Conservation (phyloP, 2,329 filamentous ascomycete species). For the Phymatotrichopsis omnivora region DNA sequence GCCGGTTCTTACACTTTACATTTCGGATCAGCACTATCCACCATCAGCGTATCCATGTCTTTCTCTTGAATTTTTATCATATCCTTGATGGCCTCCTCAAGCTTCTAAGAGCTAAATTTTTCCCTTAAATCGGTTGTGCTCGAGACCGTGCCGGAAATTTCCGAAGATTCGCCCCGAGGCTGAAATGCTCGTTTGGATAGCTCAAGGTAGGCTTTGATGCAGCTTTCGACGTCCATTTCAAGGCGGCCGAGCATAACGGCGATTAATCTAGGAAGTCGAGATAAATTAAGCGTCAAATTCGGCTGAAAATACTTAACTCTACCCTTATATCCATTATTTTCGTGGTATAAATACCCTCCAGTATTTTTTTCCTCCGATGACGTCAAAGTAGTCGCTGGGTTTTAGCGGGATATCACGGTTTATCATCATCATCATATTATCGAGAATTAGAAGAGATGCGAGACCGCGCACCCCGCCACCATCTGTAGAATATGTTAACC, state of each 20-base stretch:
- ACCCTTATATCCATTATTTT: slow-evolving; percentile 19
- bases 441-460: slow-evolving; percentile 34
- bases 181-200: slow-evolving; percentile 37
- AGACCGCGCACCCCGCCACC: slow-evolving; percentile 36
- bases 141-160: slow-evolving; percentile 15
- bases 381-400: slow-evolving; percentile 36
- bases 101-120: slow-evolving; percentile 33
- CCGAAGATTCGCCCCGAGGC: slow-evolving; percentile 27
- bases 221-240: slow-evolving; percentile 39
- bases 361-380: slow-evolving; percentile 39
- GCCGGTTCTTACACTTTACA: slow-evolving; percentile 32
- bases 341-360: slow-evolving; percentile 35
- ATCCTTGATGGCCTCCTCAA: slow-evolving; percentile 33
- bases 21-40: slow-evolving; percentile 26
- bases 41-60: slow-evolving; percentile 31
- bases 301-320: neutral
- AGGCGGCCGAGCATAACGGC: slow-evolving; percentile 43
- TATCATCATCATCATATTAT: slow-evolving; percentile 34
- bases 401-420: slow-evolving; percentile 30
- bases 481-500: too few species aligned
- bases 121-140: slow-evolving; percentile 29
- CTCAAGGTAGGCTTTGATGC: slow-evolving; percentile 37
- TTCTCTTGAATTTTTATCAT: slow-evolving; percentile 29
- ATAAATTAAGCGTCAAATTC: too few species aligned
- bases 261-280: slow-evolving; percentile 36